Percentiles rank a stretch among this genome's conserved stretches.
These are phyloP conservation scores for Trichoderma virens DNA, from an alignment of 495 filamentous ascomycete genomes.

Conservation along the genomic window DNA sequence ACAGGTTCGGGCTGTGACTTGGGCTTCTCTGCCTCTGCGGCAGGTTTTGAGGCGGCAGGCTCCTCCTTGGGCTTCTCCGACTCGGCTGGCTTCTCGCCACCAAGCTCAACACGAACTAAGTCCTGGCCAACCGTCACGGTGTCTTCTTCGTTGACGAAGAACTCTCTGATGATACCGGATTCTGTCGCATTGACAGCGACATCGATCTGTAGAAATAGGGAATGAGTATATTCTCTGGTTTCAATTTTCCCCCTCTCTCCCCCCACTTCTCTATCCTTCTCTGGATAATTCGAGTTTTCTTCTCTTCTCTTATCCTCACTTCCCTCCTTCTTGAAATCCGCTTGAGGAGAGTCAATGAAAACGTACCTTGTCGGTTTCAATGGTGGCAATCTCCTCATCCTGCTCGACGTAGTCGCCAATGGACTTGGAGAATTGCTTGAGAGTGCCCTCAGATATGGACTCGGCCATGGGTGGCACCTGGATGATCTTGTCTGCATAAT, in stretches of 20 bases:
- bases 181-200: constrained; percentile 92
- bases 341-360: background rate
- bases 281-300: too few species aligned
- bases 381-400: constrained; percentile 97
- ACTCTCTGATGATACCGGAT: constrained; percentile 83
- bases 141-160: constrained; percentile 89
- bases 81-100: constrained; percentile 49
- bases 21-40: constrained; percentile 42
- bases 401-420: constrained; percentile 90
- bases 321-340: too few species aligned
- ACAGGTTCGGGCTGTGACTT: constrained; percentile 24
- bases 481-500: constrained; percentile 69
- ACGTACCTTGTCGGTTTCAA: constrained; percentile 98
- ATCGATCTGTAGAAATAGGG: constrained; percentile 60
- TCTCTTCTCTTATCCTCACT: too few species aligned
- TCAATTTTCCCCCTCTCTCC: too few species aligned
- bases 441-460: constrained; percentile 93
- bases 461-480: constrained; percentile 98
- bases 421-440: constrained; percentile 94
- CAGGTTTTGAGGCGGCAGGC: constrained; percentile 45
- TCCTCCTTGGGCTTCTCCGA: constrained; percentile 52
- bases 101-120: constrained; percentile 73
- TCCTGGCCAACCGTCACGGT: constrained; percentile 94
- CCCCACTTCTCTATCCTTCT: too few species aligned
- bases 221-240: background rate